Percentiles rank a stretch among this genome's conserved stretches.
Conservation (phyloP, 2,329 filamentous ascomycete genomes). For the Trichoderma polysporum region DNA sequence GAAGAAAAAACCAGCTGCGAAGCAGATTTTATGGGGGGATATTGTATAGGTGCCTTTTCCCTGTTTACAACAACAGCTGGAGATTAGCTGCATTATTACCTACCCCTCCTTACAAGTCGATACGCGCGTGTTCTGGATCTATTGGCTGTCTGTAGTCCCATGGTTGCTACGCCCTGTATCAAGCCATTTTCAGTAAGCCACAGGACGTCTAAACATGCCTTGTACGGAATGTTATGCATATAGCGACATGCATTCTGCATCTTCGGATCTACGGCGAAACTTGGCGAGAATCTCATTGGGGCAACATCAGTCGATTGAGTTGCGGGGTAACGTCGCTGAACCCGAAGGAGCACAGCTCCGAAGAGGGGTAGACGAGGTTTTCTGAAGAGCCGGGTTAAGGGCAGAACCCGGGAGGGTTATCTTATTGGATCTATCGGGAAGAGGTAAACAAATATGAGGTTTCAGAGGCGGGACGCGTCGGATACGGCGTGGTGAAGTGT, state of each 20-base stretch:
- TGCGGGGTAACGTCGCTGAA: conserved; percentile 10
- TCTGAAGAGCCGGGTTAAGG: no score
- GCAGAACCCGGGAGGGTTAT: no score
- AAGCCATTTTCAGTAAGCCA: background rate
- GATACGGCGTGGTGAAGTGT: no score
- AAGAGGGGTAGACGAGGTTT: background rate
- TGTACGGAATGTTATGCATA: background rate
- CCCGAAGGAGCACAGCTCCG: background rate
- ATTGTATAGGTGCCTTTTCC: no score
- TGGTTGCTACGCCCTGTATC: background rate
- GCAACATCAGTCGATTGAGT: background rate
- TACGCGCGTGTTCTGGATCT: background rate
- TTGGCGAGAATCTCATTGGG: background rate
- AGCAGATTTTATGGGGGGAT: no score
- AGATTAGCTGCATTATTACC: no score
- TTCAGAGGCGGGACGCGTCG: background rate
- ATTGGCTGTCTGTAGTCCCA: background rate
- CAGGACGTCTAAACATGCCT: background rate
- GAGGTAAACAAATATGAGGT: no score
- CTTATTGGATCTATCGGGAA: no score
- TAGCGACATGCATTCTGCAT: background rate
- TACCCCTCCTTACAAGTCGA: background rate
- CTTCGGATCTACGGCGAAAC: background rate
- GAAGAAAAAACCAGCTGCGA: background rate
- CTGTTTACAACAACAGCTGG: no score